These are phyloP conservation scores for Atkinsonella hypoxylon DNA, from an alignment of 2,329 filamentous ascomycete species.

Conservation along the genomic window DNA sequence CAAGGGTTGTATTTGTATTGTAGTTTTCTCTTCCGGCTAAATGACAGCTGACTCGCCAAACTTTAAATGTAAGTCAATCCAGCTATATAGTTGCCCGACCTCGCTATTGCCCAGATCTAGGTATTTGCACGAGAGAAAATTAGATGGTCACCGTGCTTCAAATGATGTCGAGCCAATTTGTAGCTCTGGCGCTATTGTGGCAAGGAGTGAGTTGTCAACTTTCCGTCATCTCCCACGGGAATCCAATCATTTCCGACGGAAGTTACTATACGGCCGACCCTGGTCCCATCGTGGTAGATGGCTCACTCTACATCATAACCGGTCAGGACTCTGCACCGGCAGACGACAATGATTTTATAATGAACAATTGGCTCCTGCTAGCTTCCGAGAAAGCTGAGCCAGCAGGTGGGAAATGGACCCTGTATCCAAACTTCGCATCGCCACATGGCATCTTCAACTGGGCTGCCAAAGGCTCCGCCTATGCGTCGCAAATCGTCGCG, in stretches of 20 bases:
- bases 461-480: neutral
- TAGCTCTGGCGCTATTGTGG: neutral
- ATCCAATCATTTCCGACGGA: neutral
- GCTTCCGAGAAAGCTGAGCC: neutral
- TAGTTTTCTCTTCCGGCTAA: no score
- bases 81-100: no score
- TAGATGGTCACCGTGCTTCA: neutral
- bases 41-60: no score
- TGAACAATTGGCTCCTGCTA: neutral
- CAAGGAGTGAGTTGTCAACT: neutral
- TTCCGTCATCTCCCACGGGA: neutral
- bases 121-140: no score
- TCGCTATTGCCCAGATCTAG: no score
- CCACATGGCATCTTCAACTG: neutral
- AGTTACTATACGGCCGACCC: slow-evolving; percentile 1
- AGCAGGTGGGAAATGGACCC: neutral
- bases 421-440: neutral
- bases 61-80: neutral
- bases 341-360: neutral
- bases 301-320: neutral
- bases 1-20: no score
- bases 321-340: neutral
- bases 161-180: neutral
- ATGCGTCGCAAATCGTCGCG: slow-evolving; percentile 1
- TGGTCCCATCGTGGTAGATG: neutral